Evolutionary conservation across 1,284 basidiomycete species (phyloP).

Genomic region (Apiotrichum siamense): DNA sequence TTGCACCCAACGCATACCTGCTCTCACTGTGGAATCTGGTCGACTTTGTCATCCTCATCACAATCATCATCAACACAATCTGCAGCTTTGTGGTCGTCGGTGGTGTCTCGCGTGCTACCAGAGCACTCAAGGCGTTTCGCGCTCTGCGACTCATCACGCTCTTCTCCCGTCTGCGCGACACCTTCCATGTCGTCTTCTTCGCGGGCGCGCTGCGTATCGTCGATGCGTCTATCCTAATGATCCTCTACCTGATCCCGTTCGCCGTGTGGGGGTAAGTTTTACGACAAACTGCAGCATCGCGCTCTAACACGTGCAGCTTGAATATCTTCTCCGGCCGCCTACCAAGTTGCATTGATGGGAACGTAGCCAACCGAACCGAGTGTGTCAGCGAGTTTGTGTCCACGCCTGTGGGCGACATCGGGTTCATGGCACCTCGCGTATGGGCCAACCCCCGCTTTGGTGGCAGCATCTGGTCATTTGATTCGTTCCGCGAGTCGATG

Average conservation of each 20-base stretch:
- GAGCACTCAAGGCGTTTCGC: slow-evolving; percentile 82
- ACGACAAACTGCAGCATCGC: too few relatives aligned
- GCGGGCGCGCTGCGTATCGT: slow-evolving; percentile 79
- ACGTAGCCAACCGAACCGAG: slow-evolving; percentile 55
- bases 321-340: slow-evolving; percentile 87
- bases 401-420: slow-evolving; percentile 51
- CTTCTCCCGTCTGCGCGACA: slow-evolving; percentile 76
- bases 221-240: slow-evolving; percentile 85
- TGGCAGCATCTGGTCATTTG: slow-evolving; percentile 77
- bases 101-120: slow-evolving; percentile 72
- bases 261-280: slow-evolving; percentile 75
- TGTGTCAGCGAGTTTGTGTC: slow-evolving; percentile 70
- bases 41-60: slow-evolving; percentile 79
- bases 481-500: slow-evolving; percentile 76
- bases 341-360: slow-evolving; percentile 75
- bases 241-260: slow-evolving; percentile 93
- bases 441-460: slow-evolving; percentile 81
- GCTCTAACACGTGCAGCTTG: slow-evolving; percentile 44
- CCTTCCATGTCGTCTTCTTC: slow-evolving; percentile 86
- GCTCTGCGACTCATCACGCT: slow-evolving; percentile 86
- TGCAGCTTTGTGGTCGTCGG: slow-evolving; percentile 73
- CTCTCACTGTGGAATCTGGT: slow-evolving; percentile 87
- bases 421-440: slow-evolving; percentile 72
- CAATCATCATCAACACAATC: slow-evolving; percentile 73
- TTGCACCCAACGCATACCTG: slow-evolving; percentile 91